Percentiles rank a stretch among this genome's conserved stretches.
Evolutionary conservation across 495 filamentous ascomycete genomes (phyloP).

Genomic region (Podospora pseudoanserina): DNA sequence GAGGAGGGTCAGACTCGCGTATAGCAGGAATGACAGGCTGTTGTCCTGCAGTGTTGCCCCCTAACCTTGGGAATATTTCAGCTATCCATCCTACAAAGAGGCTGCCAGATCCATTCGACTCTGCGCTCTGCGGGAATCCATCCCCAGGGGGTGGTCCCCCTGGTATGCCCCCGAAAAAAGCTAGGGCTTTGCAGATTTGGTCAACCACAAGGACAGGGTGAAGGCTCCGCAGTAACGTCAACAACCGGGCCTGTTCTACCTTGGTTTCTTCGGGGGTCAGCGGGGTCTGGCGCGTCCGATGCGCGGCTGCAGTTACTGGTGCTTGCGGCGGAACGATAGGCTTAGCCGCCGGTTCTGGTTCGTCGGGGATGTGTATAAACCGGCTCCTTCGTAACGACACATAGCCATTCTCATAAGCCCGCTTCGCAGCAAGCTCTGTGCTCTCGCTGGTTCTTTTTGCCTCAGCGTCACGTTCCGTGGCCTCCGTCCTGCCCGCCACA

Average conservation of each 20-base stretch:
- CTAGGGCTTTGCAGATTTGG: slow-evolving; percentile 55
- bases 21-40: slow-evolving; percentile 24
- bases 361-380: slow-evolving; percentile 34
- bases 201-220: slow-evolving; percentile 53
- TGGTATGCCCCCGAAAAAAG: slow-evolving; percentile 56
- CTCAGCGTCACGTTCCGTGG: slow-evolving; percentile 46
- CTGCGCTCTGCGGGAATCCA: slow-evolving; percentile 52
- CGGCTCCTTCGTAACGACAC: slow-evolving; percentile 47
- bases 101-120: slow-evolving; percentile 51
- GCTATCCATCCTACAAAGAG: slow-evolving; percentile 57
- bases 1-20: slow-evolving; percentile 19
- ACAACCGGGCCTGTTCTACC: slow-evolving; percentile 51
- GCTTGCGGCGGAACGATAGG: slow-evolving; percentile 23
- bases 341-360: slow-evolving; percentile 16
- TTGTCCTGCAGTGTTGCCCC: slow-evolving; percentile 21
- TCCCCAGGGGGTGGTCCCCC: slow-evolving; percentile 51
- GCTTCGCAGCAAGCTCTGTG: slow-evolving; percentile 50
- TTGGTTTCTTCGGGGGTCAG: slow-evolving; percentile 50
- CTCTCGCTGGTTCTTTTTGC: slow-evolving; percentile 56
- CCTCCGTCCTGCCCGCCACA: slow-evolving; percentile 41
- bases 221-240: slow-evolving; percentile 51
- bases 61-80: slow-evolving; percentile 53
- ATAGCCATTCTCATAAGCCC: slow-evolving; percentile 50
- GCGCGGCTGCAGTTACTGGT: slow-evolving; percentile 8
- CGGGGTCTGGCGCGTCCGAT: slow-evolving; percentile 24